A percentile compares a stretch with the other conserved stretches of the same genome.
These are phyloP conservation scores for Cymbopogon flexuosus DNA, from an alignment of 202 grass and related monocot species.

Conservation along the genomic window DNA sequence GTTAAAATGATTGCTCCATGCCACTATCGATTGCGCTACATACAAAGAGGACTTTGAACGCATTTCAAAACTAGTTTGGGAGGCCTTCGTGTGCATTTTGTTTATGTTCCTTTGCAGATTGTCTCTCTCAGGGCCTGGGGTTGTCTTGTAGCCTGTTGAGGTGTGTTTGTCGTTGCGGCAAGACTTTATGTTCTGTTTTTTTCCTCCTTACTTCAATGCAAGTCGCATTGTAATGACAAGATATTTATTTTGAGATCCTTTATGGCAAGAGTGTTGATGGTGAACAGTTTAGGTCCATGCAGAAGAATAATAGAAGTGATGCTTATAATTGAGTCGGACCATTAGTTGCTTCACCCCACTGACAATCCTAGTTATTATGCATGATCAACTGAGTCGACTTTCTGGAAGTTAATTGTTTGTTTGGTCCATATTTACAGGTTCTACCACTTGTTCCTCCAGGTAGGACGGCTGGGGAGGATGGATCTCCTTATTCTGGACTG, in stretches of 20 bases:
- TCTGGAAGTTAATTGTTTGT: not conserved
- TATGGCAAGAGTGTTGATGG: not conserved
- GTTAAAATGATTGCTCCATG: not conserved
- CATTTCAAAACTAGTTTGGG: not conserved
- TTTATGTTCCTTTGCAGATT: too few relatives aligned
- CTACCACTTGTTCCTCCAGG: constrained; percentile 90
- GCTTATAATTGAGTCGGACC: not conserved
- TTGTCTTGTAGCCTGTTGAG: too few relatives aligned
- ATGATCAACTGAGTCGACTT: not conserved
- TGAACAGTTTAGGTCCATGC: not conserved
- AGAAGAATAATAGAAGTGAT: not conserved
- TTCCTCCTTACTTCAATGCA: too few relatives aligned
- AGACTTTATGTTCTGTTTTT: too few relatives aligned
- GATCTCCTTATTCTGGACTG: constrained; percentile 94
- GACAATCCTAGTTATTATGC: too few relatives aligned
- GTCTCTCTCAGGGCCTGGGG: too few relatives aligned
- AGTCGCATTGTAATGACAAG: not conserved
- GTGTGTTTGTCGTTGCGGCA: too few relatives aligned
- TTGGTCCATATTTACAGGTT: constrained; percentile 47
- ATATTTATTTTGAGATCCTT: not conserved
- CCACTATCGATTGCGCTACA: too few relatives aligned
- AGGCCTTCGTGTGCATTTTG: too few relatives aligned
- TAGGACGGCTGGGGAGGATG: constrained; percentile 79
- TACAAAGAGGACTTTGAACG: too few relatives aligned
- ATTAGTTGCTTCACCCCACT: not conserved